Evolutionary conservation across 2,329 filamentous ascomycete species (phyloP).

Genomic region (Talaromyces sp.): DNA sequence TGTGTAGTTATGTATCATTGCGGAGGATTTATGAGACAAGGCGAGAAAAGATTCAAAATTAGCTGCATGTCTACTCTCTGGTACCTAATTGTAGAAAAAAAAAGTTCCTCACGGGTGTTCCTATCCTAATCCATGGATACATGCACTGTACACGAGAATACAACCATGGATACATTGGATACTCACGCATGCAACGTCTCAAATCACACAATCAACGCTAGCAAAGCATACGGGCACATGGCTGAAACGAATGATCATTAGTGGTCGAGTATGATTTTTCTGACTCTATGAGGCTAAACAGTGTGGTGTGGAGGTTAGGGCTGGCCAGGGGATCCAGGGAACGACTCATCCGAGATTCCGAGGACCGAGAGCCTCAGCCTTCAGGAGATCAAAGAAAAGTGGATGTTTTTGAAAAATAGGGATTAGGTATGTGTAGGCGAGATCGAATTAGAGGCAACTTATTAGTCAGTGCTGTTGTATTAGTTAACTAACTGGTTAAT

Average conservation of each 20-base stretch:
- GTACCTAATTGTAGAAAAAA: too few species aligned
- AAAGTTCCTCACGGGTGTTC: too few species aligned
- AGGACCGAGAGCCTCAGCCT: not conserved
- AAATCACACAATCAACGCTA: not conserved
- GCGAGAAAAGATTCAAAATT: not conserved
- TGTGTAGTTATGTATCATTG: not conserved
- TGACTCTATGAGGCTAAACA: not conserved
- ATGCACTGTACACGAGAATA: not conserved
- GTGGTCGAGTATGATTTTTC: not conserved
- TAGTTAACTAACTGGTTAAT: too few species aligned
- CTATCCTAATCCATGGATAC: not conserved
- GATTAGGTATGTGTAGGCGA: not conserved
- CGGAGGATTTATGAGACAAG: too few species aligned
- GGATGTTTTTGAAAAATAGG: too few species aligned
- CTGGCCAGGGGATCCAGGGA: not conserved
- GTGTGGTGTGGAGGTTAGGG: not conserved
- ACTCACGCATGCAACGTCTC: too few species aligned
- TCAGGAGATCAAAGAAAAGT: not conserved
- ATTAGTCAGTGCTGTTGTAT: too few species aligned
- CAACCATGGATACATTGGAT: not conserved
- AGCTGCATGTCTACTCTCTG: not conserved
- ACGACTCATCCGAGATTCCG: not conserved
- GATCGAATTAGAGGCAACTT: not conserved
- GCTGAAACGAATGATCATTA: not conserved
- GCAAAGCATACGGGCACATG: not conserved